Evolutionary conservation across 1,139 yeast species (phyloP), one percentile per base, ranked within the genome.

Genomic region (Lodderomyces margitis): DNA sequence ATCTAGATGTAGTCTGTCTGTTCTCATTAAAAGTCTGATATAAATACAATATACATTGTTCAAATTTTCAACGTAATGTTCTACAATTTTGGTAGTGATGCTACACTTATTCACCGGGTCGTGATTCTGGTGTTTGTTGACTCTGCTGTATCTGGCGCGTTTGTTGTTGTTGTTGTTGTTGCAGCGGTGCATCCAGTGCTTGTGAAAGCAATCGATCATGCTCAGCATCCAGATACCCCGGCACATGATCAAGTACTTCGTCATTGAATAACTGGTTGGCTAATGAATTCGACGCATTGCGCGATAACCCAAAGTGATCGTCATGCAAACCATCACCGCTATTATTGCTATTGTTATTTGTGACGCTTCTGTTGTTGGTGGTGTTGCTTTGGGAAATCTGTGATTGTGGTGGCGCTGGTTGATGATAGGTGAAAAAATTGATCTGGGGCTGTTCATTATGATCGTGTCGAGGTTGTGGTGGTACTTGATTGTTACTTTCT

Each of bases 141-240:
- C 6, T n/a, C 11, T 28, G 28, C 4, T 31, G 36, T 19, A 5
- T 14, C 20, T 31, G 34, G 8, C 14, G 21, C 16, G 12, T n/a
- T n/a, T 8, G 19, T 20, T 34, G 37, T 15, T 30, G 16, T 14
- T 30, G 37, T 21, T n/a, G 37, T 11, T 4, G 10, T 37, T 5
- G 39, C 14, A 15, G 10, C 12, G 24, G n/a, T 27, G 30, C 32
- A 15, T 4, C 27, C 8, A 6, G 11, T 5, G 27, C 27, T 12
- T 28, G 32, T 4, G 32, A 16, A 21, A 56, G 47, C 36, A 62
- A 50, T 37, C 44, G 50, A 52, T 67, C 72, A 36, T 64, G 53
- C 28, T 55, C 57, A 2, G 61, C 59, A 5, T 55, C 48, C 43
- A 64, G 64, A 50, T 70, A 70, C 46, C 58, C 61, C 1, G 76